Evolutionary conservation across 345 rosid genomes (phyloP), one percentile per base, ranked within the genome.

Genomic region (Gossypium arboreum): DNA sequence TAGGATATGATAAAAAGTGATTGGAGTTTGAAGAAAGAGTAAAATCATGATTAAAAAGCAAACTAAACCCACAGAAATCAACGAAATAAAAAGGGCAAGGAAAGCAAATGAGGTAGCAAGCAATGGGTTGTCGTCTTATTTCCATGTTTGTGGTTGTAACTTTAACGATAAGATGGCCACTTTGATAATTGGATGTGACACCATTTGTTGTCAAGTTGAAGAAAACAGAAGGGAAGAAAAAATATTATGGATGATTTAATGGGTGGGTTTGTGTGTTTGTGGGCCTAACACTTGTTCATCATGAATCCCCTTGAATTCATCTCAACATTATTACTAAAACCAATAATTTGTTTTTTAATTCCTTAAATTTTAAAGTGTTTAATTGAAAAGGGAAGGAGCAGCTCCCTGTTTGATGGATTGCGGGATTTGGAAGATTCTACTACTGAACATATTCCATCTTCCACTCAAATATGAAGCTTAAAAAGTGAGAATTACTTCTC

Each of bases 331-430:
- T n/a, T 50, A 34, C 39, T 34, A 34, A 34, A 34, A 34, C 39
- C 39, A 34, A 34, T 34, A 34, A 34, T 34, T 4, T 34, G 39
- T 51, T 51, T 51, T 3, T 51, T 4, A 51, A 15, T 15, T 51
- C 7, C 3, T 6, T 51, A 51, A 16, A 3, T 15, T 1, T 29
- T 0, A 3, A 29, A 29, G 5, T 3, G 4, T 29, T 29, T 29
- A 29, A 29, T 29, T 29, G 13, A 50, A 52, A 52, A 52, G 58
- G 58, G 58, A 7, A 61, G 18, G 12, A 29, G 20, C 67, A 29
- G 45, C 3, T 62, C 70, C 70, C 67, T 62, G 67, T 62, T 62
- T 68, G 56, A 47, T 68, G 56, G 72, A 68, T 48, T 65, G 70
- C 9, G 9, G 70, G 51, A 12, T 45, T 66, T 44, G 58, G 10